Conservation (phyloP, 345 rosid species). For the Brassica carinata region DNA sequence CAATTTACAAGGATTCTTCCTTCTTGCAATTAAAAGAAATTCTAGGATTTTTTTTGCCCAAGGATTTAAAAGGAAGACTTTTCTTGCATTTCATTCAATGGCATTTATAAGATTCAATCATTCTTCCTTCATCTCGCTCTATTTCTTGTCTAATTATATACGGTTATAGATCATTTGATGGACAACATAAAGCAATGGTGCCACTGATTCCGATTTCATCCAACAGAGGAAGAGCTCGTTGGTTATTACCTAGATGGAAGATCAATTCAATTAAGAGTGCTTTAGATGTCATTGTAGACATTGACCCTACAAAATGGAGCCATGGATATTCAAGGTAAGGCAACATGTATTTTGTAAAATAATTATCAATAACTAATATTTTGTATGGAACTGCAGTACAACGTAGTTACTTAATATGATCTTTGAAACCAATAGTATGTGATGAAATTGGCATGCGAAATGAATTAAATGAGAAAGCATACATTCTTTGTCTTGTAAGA, state of each 20-base stretch:
- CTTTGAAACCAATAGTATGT: conserved; percentile 16
- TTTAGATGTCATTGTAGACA: conserved; percentile 79
- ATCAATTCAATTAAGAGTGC: conserved; percentile 67
- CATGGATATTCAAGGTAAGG: conserved; percentile 95
- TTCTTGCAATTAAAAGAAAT: no score
- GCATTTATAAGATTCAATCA: no score
- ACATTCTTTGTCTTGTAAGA: conserved; percentile 36
- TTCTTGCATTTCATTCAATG: no score
- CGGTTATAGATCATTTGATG: conserved; percentile 40
- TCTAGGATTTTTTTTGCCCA: no score
- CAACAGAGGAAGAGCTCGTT: conserved; percentile 97
- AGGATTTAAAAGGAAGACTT: no score
- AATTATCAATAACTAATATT: neutral
- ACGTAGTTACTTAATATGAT: conserved; percentile 17
- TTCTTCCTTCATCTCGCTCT: no score
- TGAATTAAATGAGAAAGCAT: conserved; percentile 28
- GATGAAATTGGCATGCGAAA: conserved; percentile 32
- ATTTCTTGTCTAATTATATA: neutral
- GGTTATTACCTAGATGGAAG: conserved; percentile 87
- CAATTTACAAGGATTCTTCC: no score
- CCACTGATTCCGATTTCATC: conserved; percentile 97
- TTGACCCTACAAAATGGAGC: conserved; percentile 96
- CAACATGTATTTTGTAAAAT: conserved; percentile 4
- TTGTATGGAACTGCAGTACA: conserved; percentile 25
- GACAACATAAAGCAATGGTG: conserved; percentile 60